Base-by-base conservation (phyloP, 768 basidiomycete species). In the Boletus tomentosulus region DNA sequence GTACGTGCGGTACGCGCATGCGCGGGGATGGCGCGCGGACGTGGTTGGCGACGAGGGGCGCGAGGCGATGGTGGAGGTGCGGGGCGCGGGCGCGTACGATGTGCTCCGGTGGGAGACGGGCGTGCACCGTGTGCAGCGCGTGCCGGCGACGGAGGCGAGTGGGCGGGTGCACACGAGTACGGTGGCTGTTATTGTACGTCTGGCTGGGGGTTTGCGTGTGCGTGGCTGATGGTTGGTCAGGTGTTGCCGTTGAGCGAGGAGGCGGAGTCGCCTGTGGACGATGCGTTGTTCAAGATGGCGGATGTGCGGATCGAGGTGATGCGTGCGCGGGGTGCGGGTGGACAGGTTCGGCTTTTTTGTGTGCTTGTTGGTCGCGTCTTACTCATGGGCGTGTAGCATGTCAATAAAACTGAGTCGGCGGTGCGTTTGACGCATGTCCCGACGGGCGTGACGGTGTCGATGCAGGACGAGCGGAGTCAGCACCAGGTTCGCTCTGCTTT, bases 351-450 rank as follows among this genome's bases (percentile, higher is more conserved):
- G 19, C 19, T 19, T 19, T 62, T 10, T 31, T 22, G 31, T 41
- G 27, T 34, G 24, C 19, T 22, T 6, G 41, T 22, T n/a, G 16
- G 24, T 13, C 24, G 11, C n/a, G 19, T 50, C 34, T 45, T 35
- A 30, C 35, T 34, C 19, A 35, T 41, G 22, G 3, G 1, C 30
- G 22, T 1, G n/a, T 19, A 98, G 88, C 96, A 98, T 71, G 97
- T 98, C 63, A 99, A 99, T 74, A 92, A 88, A 78, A 98, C 97
- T 0, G 97, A 99, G 71, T 98, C 96, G 3, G 96, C 97, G 3
- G 94, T 99, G 22, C 86, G 97, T 1, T 71, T 98, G 43, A 96
- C 93, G 0, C 97, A 99, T 63, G 73, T 89, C 13, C 96, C 97
- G 1, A 89, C 92, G 4, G 94, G 96, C 0, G 86, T 98, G 51